A percentile compares a stretch with the other conserved stretches of the same genome.
These are phyloP conservation scores for Xylariaceae sp. DNA, from an alignment of 2,329 filamentous ascomycete genomes.

Conservation along the genomic window DNA sequence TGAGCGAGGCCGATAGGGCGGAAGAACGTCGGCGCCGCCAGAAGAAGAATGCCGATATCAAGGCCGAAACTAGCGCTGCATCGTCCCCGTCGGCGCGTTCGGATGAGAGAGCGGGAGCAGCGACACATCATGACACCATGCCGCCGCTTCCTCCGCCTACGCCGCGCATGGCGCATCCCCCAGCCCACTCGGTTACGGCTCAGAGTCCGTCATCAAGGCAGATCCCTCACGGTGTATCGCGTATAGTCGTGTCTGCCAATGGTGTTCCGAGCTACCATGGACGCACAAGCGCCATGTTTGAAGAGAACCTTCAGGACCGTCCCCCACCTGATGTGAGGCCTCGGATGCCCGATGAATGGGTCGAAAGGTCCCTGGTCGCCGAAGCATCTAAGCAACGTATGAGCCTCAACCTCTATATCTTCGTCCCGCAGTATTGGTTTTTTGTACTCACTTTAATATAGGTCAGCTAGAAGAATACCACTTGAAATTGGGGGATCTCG, in stretches of 20 bases:
- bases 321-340: constrained; percentile 13
- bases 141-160: background rate
- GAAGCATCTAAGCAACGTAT: constrained; percentile 41
- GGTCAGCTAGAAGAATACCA: constrained; percentile 45
- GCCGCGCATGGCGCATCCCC: background rate
- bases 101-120: background rate
- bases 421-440: too few species aligned
- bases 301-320: constrained; percentile 29
- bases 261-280: constrained; percentile 44
- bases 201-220: constrained; percentile 23
- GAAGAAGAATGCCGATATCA: background rate
- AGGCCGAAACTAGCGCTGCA: background rate
- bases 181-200: background rate
- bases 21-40: background rate
- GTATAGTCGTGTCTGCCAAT: constrained; percentile 36
- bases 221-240: constrained; percentile 20
- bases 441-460: too few species aligned
- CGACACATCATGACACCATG: background rate
- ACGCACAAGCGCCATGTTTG: constrained; percentile 44
- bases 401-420: background rate
- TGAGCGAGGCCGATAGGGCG: constrained; percentile 24
- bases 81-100: background rate
- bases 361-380: constrained; percentile 41
- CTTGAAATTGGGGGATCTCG: constrained; percentile 39
- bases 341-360: constrained; percentile 33